phyloP scores from a whole-genome alignment of 1,139 yeast species.

The Magnusiomyces tetraspermus region DNA sequence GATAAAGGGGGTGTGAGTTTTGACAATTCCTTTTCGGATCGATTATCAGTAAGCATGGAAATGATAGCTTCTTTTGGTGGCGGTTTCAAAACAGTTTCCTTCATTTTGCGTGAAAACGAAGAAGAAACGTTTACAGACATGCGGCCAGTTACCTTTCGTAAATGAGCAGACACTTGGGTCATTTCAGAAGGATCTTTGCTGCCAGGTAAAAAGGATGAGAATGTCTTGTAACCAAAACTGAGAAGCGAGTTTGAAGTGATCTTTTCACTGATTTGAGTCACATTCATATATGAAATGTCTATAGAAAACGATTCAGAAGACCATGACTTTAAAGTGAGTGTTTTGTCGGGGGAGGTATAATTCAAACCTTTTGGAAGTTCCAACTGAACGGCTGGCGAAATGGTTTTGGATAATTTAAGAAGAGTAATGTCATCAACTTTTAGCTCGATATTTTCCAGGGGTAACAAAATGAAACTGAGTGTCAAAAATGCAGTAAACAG shows the following conservation, averaged over 20 bases:
- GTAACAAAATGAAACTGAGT: constrained; percentile 34
- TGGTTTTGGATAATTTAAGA: constrained; percentile 25
- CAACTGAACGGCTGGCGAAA: constrained; percentile 21
- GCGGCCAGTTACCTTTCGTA: constrained; percentile 29
- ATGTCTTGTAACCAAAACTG: constrained; percentile 30
- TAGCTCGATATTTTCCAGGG: constrained; percentile 27
- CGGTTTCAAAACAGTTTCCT: constrained; percentile 36
- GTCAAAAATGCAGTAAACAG: constrained; percentile 34
- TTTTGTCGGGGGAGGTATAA: constrained; percentile 24
- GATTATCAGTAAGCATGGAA: constrained; percentile 28
- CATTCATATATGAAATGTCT: constrained; percentile 31
- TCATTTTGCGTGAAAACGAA: constrained; percentile 29
- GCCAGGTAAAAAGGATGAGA: constrained; percentile 27
- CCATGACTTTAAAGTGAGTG: constrained; percentile 22
- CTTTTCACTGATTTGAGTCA: constrained; percentile 29
- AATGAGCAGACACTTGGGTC: constrained; percentile 27
- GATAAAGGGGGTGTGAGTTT: constrained; percentile 30
- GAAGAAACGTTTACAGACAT: constrained; percentile 28
- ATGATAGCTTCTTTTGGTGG: constrained; percentile 34
- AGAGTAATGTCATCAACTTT: constrained; percentile 27
- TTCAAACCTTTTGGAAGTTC: constrained; percentile 25
- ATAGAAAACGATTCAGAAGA: constrained; percentile 28
- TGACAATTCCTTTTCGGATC: constrained; percentile 26
- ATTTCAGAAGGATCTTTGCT: constrained; percentile 28
- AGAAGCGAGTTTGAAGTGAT: constrained; percentile 23